Evolutionary conservation across 1,284 basidiomycete species (phyloP), one percentile per base, ranked within the genome.

Genomic region (Pyrrhoderma lamaoense): DNA sequence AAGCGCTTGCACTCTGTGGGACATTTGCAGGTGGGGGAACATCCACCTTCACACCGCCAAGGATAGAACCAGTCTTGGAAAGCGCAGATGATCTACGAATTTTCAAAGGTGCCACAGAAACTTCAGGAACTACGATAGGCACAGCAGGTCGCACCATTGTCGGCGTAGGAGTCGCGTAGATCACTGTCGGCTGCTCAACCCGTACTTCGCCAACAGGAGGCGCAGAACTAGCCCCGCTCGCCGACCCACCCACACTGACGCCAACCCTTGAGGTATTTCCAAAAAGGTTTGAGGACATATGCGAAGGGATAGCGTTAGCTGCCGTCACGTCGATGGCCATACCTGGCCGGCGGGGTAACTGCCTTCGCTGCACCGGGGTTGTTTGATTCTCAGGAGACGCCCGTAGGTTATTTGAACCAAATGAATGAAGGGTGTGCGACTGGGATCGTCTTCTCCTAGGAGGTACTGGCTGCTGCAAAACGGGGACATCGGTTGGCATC

Each of bases 261-360:
- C 27, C 27, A 31, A 31, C 27, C 11, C 11, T 31, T 11, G 27
- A 31, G 11, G 7, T 11, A 31, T 31, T 31, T 11, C 27, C 27
- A 31, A 31, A 31, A 31, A 11, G 5, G 27, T 31, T 31, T 5
- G 27, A 5, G n/a, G 47, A 35, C 16, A 23, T 49, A 19, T 42
- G 52, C 3, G 52, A 44, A 2, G 47, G 23, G 5, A 45, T 42
- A 19, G 38, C 39, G 42, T 54, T 54, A 19, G 52, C 52, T 13
- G 43, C 43, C 19, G 13, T 25, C 2, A 54, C 42, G 22, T 54
- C 42, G 11, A 54, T 54, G 4, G 45, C 46, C 13, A 47, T 31
- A 31, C 27, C 27, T 5, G 27, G 27, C 36, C n/a, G 47, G 42
- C 14, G 34, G 46, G 23, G 13, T 7, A 13, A 16, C 36, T 14